Percentiles rank a stretch among this genome's conserved stretches.
Conservation (phyloP, 495 filamentous ascomycete genomes). For the Peziza echinospora region DNA sequence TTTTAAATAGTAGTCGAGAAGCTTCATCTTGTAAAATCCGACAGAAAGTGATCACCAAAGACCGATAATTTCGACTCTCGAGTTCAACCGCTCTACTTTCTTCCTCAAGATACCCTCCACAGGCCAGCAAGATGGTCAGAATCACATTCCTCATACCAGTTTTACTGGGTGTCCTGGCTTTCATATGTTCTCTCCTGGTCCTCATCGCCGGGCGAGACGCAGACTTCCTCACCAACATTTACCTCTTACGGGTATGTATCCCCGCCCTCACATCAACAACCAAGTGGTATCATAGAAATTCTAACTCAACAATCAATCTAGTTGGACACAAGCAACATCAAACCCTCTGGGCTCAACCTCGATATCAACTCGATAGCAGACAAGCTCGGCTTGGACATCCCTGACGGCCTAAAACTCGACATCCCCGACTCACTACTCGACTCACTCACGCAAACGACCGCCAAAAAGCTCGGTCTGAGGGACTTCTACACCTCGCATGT, state of each 20-base stretch:
- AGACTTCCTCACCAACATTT: constrained; percentile 9
- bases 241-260: constrained; percentile 11
- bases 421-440: constrained; percentile 2
- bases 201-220: constrained; percentile 9
- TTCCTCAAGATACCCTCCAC: too few species aligned
- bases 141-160: constrained; percentile 14
- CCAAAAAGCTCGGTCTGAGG: constrained; percentile 9
- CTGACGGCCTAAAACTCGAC: constrained; percentile 4
- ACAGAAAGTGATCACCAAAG: too few species aligned
- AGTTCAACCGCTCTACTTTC: too few species aligned
- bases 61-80: too few species aligned
- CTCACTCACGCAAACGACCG: constrained; percentile 8
- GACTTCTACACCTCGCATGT: constrained; percentile 15
- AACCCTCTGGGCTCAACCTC: constrained; percentile 1
- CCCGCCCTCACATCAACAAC: not conserved
- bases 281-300: not conserved
- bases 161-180: constrained; percentile 8
- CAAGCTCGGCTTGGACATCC: constrained; percentile 6
- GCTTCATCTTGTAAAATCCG: too few species aligned
- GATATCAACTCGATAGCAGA: constrained; percentile 4
- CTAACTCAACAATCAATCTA: not conserved
- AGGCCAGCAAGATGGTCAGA: constrained; percentile 9
- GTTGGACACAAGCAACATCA: not conserved
- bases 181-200: constrained; percentile 10
- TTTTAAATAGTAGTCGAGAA: too few species aligned